These are phyloP conservation scores for Solanum chmielewskii DNA, from an alignment of 257 asterid species.

Conservation along the genomic window DNA sequence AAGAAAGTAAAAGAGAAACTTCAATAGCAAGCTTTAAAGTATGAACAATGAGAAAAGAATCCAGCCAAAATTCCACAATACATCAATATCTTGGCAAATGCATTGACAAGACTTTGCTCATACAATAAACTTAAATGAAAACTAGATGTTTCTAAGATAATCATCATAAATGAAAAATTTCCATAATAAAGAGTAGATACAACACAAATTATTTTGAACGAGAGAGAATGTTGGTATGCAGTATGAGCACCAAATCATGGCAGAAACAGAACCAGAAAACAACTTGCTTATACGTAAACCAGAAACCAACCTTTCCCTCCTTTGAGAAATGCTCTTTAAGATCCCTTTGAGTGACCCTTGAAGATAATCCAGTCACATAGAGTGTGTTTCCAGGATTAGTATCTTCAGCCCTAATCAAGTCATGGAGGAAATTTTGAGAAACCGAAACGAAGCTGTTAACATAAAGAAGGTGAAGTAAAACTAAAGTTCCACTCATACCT, in stretches of 20 bases:
- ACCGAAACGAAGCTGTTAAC: not conserved
- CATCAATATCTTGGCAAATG: not conserved
- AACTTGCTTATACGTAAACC: not conserved
- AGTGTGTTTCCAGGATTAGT: slow-evolving; percentile 73
- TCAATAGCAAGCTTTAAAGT: not conserved
- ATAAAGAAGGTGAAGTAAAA: not conserved
- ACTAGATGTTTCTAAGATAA: not conserved
- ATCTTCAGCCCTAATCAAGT: slow-evolving; percentile 15
- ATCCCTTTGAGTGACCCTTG: slow-evolving; percentile 89
- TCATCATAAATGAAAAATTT: not conserved
- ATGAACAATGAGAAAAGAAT: not conserved
- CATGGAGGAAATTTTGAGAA: not conserved
- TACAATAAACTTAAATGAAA: not conserved
- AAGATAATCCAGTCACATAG: slow-evolving; percentile 93
- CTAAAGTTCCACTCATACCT: slow-evolving; percentile 17
- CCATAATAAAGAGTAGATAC: not conserved
- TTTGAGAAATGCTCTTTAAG: slow-evolving; percentile 95
- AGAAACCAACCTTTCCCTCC: slow-evolving; percentile 80
- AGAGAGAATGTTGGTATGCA: not conserved
- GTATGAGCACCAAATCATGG: not conserved
- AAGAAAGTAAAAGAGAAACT: not conserved
- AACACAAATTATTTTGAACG: not conserved
- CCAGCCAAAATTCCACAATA: not conserved
- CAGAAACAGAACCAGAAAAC: not conserved
- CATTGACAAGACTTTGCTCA: not conserved